Evolutionary conservation across 1,284 basidiomycete species (phyloP), one percentile per base, ranked within the genome.

Genomic region (Ustilago hordei): DNA sequence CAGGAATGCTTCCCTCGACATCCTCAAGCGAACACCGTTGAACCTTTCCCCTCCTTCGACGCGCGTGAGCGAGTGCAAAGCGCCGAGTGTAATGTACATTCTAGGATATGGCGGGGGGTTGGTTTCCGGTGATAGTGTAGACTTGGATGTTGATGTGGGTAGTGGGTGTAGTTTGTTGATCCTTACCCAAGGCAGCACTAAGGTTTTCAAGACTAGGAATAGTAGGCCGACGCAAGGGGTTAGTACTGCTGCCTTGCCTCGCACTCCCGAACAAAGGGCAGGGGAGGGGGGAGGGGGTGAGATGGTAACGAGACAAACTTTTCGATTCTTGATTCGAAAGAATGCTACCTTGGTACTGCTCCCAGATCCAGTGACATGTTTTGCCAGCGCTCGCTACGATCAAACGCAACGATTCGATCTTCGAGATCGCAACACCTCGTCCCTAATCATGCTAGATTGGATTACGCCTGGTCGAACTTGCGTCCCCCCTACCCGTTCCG

Each of bases 81-180:
- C 88, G 23, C 89, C 95, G 15, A 91, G 90, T 7, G 88, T 92
- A 55, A 90, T 92, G 23, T 98, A 98, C 83, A 88, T 94, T 34
- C 87, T 98, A 60, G 91, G 91, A 28, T 98, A 98, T 80, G 96
- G 96, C 1, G 96, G 96, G 13, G 96, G 96, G 0, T 89, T 98
- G 5, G 93, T 99, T 34, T 91, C 92, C 6, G 95, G 95, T 0
- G 96, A 99, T 87, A 87, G 88, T 43, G 88, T 97, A 43, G 87
- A 89, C 54, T 86, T 98, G 3, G 85, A 88, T 19, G 89, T 93
- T 17, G 87, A 91, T 52, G 89, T 97, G 0, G 90, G 90, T 23
- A 82, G 87, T 13, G 65, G 60, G 85, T 89, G 90, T 34, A 88
- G 86, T 3, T 89, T 95, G 2, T 87, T 94, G 11, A 81, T 95